Conservation (phyloP, 2,329 filamentous ascomycete species). For the Ceratocystiopsis minuta region DNA sequence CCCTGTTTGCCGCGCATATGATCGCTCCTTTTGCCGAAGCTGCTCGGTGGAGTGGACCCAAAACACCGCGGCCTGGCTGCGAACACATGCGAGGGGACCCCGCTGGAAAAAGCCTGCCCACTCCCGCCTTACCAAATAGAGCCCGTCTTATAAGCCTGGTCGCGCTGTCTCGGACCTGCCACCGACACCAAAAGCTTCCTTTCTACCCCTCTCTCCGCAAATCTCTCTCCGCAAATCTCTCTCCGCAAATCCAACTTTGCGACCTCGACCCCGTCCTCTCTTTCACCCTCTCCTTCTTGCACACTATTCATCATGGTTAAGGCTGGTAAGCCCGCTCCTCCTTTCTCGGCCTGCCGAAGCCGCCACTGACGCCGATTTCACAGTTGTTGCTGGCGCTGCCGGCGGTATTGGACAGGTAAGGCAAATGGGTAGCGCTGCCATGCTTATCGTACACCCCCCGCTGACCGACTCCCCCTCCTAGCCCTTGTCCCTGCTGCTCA, state of each 20-base stretch:
- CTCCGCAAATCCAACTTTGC: slow-evolving; percentile 1
- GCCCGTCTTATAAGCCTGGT: too few relatives aligned
- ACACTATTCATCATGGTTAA: slow-evolving; percentile 23
- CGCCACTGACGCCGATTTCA: slow-evolving; percentile 1
- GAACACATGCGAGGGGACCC: too few relatives aligned
- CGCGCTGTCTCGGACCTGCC: too few relatives aligned
- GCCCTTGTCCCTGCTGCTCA: slow-evolving; percentile 92
- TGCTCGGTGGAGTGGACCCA: too few relatives aligned
- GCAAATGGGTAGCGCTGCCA: slow-evolving; percentile 30
- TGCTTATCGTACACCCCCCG: neutral
- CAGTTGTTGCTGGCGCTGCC: slow-evolving; percentile 81
- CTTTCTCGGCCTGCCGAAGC: too few relatives aligned
- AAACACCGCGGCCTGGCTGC: too few relatives aligned
- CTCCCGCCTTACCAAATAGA: too few relatives aligned
- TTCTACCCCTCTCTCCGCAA: too few relatives aligned
- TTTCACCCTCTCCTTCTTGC: slow-evolving; percentile 1
- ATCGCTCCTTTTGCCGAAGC: too few relatives aligned
- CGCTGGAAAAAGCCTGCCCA: too few relatives aligned
- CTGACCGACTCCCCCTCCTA: slow-evolving; percentile 21
- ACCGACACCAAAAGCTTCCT: too few relatives aligned
- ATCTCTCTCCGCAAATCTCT: neutral
- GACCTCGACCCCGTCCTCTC: slow-evolving; percentile 1
- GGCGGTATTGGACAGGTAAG: slow-evolving; percentile 78
- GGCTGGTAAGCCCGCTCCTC: slow-evolving; percentile 15
- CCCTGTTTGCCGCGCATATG: too few relatives aligned